Evolutionary conservation across 2,329 filamentous ascomycete species (phyloP), one percentile per base, ranked within the genome.

Genomic region (Dothideomycetes sp.): DNA sequence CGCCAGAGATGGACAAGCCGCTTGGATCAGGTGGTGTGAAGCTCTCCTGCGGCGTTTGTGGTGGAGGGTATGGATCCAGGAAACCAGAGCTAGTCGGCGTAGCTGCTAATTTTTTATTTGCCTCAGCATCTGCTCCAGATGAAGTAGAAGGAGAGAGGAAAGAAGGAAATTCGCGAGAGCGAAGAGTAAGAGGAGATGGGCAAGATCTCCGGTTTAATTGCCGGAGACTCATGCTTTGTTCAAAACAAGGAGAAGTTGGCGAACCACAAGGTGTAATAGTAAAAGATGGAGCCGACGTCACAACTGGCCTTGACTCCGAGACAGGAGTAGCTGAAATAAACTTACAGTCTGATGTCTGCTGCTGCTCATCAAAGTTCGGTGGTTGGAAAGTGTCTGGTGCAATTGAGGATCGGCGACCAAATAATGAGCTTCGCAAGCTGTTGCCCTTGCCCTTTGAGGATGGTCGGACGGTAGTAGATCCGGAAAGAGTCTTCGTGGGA

Each of bases 1-100:
- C 67, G 43, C 76, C 80, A 3, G 85, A 91, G 45, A 94, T 89
- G 1, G 86, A 88, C 13, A 94, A 67, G 27, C 78, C 77, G 60
- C 84, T 93, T 1, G 86, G 80, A 57, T 95, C 88, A 5, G 82
- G 80, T 18, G 84, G 82, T 18, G 80, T 70, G 53, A 84, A 73
- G 40, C 71, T 73, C 45, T 91, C 86, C 34, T 77, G 76, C 0
- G 89, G 89, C 1, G 89, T 95, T 44, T 76, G 82, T 4, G 57
- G 56, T 36, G 54, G 27, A 4, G 32, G 15, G 6, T 30, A 29
- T 13, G 87, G 85, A 8, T 83, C 76, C 13, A 62, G 52, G 60
- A 67, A 56, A 55, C 65, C 55, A 58, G 76, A 60, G 64, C 70
- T 57, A 64, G 69, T 62, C 62, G 69, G 53, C 73, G 71, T 45